These are phyloP conservation scores for Apiospora sp. DNA, from an alignment of 2,329 filamentous ascomycete genomes.

Conservation along the genomic window DNA sequence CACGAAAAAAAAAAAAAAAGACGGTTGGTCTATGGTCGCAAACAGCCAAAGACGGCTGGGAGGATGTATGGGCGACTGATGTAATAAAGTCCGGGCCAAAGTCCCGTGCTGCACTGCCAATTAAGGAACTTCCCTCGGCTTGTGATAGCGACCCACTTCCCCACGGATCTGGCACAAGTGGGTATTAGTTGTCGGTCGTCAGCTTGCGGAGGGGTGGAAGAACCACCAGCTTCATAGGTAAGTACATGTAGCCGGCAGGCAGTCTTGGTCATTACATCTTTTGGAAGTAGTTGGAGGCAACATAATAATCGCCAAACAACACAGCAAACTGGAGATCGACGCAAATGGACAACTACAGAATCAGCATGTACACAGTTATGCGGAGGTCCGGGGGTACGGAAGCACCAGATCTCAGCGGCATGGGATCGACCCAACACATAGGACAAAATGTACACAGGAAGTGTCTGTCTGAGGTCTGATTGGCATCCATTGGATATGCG, in stretches of 20 bases:
- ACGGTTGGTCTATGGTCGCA: background rate
- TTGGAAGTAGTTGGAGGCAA: background rate
- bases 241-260: too few relatives aligned
- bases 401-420: background rate
- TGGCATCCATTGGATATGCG: background rate
- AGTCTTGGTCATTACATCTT: background rate
- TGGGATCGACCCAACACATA: slow-evolving; percentile 4
- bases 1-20: background rate
- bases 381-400: slow-evolving; percentile 20
- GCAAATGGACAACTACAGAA: background rate
- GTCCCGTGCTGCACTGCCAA: slow-evolving; percentile 5
- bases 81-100: slow-evolving; percentile 9
- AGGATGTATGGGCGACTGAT: background rate
- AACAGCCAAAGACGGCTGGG: background rate
- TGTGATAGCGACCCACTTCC: slow-evolving; percentile 25
- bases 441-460: background rate
- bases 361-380: background rate
- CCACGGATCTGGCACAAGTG: slow-evolving; percentile 21
- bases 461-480: background rate
- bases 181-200: background rate
- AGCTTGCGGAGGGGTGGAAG: slow-evolving; percentile 3
- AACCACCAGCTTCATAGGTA: background rate
- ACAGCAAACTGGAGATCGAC: background rate
- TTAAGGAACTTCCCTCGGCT: slow-evolving; percentile 23
- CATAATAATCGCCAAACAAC: background rate